A percentile compares a stretch with the other conserved stretches of the same genome.
phyloP scores from a whole-genome alignment of 805 yeast species.

The Metschnikowia amazonensis region DNA sequence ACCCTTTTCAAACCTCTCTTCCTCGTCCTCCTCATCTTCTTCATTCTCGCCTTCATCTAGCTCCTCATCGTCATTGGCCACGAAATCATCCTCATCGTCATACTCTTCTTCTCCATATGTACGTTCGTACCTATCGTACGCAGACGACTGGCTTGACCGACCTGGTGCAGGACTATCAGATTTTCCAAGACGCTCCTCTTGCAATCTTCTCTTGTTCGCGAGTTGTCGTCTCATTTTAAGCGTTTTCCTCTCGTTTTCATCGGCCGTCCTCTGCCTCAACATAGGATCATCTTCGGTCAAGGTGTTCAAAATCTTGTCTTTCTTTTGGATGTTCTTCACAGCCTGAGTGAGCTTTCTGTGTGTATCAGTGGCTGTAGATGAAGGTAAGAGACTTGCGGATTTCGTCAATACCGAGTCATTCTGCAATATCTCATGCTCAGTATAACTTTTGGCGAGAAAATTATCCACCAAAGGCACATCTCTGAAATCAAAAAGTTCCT shows the following conservation, averaged over 20 bases:
- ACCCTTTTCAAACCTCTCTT: constrained; percentile 48
- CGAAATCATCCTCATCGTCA: constrained; percentile 42
- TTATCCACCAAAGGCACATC: constrained; percentile 64
- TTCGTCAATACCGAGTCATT: constrained; percentile 63
- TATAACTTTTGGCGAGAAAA: constrained; percentile 66
- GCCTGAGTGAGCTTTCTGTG: constrained; percentile 78
- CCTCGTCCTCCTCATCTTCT: constrained; percentile 44
- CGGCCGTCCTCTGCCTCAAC: constrained; percentile 60
- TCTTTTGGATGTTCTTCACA: constrained; percentile 47
- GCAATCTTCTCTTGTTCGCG: constrained; percentile 54
- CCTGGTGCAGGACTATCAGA: constrained; percentile 32
- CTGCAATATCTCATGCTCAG: constrained; percentile 66
- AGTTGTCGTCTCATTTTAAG: constrained; percentile 64
- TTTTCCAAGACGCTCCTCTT: constrained; percentile 57
- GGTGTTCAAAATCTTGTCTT: constrained; percentile 49
- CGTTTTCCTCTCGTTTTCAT: constrained; percentile 55
- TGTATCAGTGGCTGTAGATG: constrained; percentile 82
- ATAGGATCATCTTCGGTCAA: constrained; percentile 66
- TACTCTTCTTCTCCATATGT: constrained; percentile 35
- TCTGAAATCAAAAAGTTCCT: constrained; percentile 78
- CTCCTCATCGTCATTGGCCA: constrained; percentile 43
- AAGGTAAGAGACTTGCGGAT: constrained; percentile 74
- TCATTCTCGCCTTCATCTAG: constrained; percentile 39
- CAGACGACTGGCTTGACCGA: constrained; percentile 23
- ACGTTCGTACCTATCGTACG: constrained; percentile 37